phyloP scores from a whole-genome alignment of 306 rosid genomes.

The Macrotyloma uniflorum region DNA sequence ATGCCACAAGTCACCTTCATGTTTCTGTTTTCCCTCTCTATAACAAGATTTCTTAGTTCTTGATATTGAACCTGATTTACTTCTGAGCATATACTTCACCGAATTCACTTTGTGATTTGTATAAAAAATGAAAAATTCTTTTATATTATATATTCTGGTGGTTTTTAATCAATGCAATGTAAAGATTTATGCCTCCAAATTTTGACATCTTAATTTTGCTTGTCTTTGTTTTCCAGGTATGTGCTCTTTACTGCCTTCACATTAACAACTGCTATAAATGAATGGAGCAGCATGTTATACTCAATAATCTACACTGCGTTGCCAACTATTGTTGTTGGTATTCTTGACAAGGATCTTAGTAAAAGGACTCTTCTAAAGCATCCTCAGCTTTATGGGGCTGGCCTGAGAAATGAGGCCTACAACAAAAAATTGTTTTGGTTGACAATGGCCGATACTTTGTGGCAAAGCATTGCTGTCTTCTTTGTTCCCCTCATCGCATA shows the following conservation, averaged over 20 bases:
- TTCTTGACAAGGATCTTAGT: conserved; percentile 95
- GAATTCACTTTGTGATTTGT: neutral
- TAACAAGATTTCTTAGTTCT: neutral
- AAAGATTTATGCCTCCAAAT: neutral
- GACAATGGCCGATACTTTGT: conserved; percentile 76
- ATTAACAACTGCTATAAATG: conserved; percentile 83
- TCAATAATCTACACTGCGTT: conserved; percentile 77
- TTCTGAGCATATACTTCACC: neutral
- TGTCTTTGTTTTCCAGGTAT: conserved; percentile 58
- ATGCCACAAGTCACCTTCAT: neutral
- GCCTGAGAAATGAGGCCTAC: conserved; percentile 85
- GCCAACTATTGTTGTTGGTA: conserved; percentile 87
- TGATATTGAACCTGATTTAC: conserved; percentile 1
- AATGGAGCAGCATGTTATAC: conserved; percentile 87
- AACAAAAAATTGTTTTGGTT: conserved; percentile 81
- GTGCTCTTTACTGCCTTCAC: conserved; percentile 75
- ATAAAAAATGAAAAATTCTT: neutral
- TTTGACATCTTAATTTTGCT: neutral
- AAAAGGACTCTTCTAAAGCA: conserved; percentile 67
- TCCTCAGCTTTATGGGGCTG: conserved; percentile 93
- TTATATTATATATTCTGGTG: neutral
- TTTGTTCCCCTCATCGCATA: conserved; percentile 74
- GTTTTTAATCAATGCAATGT: neutral
- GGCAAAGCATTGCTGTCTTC: conserved; percentile 88
- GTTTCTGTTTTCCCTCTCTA: neutral